Evolutionary conservation across 192 early-diverging fungal genomes (phyloP), one percentile per base, ranked within the genome.

Genomic region (Borealophlyctis nickersoniae): DNA sequence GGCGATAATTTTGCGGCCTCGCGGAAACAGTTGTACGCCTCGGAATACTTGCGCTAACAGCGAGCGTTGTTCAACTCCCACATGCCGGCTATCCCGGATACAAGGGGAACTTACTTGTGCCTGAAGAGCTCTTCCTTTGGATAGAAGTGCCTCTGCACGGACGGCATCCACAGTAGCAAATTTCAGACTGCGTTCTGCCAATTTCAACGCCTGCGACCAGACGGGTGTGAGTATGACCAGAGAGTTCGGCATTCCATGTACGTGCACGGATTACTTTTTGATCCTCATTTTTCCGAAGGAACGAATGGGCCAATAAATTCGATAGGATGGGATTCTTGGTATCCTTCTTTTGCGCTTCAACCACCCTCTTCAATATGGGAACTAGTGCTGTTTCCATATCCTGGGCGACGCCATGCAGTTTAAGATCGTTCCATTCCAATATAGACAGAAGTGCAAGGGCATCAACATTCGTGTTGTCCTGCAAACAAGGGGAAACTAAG

Each of bases 391-490:
- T 65, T 52, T 80, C 77, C 7, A 86, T 73, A 3, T 75, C 69
- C 36, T 69, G 60, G 3, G 66, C 65, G 16, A 65, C 36, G 27
- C 58, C 62, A 56, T 61, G 36, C 31, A 28, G 14, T 3, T 69
- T 33, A 9, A 77, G 55, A 60, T 89, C 77, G 69, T 98, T 95
- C 66, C 91, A 86, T 49, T 94, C 87, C 31, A 95, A 65, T 23
- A 87, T 87, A 4, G 89, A 84, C 27, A 95, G 77, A 51, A 92
- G 73, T 14, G 88, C 78, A 14, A 85, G 77, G 4, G 91, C 91
- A 24, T 89, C 82, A 0, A 81, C 73, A 31, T 92, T 90, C 4
- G 74, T 59, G 19, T 84, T 77, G 65, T 93, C 81, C 75, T 70
- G 34, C 30, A n/a, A 30, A 2, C 36, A 27, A 35, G 24, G 26